These are phyloP conservation scores for Tricholoma sp. DNA, from an alignment of 768 basidiomycete species.

Conservation along the genomic window DNA sequence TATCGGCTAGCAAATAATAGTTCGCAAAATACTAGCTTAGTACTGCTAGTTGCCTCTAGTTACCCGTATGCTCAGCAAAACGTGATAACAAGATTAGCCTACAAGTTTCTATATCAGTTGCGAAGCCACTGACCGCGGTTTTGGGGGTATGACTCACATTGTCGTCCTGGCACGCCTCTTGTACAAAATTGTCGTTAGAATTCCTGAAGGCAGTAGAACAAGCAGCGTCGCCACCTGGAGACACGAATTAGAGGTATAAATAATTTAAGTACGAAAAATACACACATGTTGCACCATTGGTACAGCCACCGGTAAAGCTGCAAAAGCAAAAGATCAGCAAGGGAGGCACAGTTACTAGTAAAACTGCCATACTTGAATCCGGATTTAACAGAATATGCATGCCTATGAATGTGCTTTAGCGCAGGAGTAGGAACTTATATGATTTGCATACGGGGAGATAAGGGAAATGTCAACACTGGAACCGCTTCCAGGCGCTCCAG, in stretches of 20 bases:
- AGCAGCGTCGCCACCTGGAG: conserved; percentile 26
- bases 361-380: conserved; percentile 30
- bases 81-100: conserved; percentile 16
- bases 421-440: conserved; percentile 7
- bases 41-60: too few species aligned
- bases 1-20: too few species aligned
- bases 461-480: conserved; percentile 32
- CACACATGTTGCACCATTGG: conserved; percentile 42
- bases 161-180: conserved; percentile 22
- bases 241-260: neutral
- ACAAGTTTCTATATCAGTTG: neutral
- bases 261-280: neutral
- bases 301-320: conserved; percentile 39
- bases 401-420: conserved; percentile 20
- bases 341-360: neutral
- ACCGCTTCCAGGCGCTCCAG: conserved; percentile 22
- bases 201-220: conserved; percentile 34
- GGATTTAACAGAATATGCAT: conserved; percentile 33
- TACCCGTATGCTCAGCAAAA: conserved; percentile 9
- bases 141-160: conserved; percentile 2
- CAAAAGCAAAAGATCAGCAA: neutral
- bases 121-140: neutral
- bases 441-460: conserved; percentile 33
- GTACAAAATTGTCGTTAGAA: conserved; percentile 29
- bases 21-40: too few species aligned